phyloP scores from a whole-genome alignment of 805 yeast genomes.

The Blastobotrys terrestris region DNA sequence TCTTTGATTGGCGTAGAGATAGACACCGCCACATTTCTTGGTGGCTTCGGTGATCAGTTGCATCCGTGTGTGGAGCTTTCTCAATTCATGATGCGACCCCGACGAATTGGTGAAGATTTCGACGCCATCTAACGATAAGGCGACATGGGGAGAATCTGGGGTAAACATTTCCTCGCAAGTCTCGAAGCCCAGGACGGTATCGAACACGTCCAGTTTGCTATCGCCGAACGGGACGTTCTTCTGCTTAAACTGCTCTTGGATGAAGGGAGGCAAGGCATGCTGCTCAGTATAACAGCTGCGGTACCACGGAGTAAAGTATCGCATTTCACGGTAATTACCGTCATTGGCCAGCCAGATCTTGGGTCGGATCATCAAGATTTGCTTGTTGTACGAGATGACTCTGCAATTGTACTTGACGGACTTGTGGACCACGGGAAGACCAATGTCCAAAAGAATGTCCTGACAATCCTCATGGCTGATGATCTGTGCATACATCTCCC shows the following conservation, averaged over 20 bases:
- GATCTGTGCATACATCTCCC: constrained; percentile 89
- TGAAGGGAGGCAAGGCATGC: constrained; percentile 62
- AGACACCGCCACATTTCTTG: constrained; percentile 92
- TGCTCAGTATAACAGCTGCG: constrained; percentile 70
- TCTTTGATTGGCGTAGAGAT: constrained; percentile 86
- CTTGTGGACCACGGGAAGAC: constrained; percentile 89
- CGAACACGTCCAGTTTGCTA: constrained; percentile 75
- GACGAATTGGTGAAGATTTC: constrained; percentile 93
- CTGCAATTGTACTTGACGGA: constrained; percentile 90
- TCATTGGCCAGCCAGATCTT: constrained; percentile 92
- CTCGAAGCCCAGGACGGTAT: constrained; percentile 92
- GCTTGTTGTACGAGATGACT: constrained; percentile 69
- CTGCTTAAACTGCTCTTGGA: constrained; percentile 65
- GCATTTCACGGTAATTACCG: constrained; percentile 97
- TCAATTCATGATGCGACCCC: constrained; percentile 95
- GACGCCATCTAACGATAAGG: constrained; percentile 92
- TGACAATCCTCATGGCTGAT: constrained; percentile 58
- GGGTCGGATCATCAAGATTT: constrained; percentile 82
- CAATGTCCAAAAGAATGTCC: constrained; percentile 81
- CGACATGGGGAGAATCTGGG: constrained; percentile 91
- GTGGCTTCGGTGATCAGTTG: constrained; percentile 87
- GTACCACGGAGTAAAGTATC: constrained; percentile 94
- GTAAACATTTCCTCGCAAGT: constrained; percentile 98
- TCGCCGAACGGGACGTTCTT: constrained; percentile 76
- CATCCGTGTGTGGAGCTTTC: constrained; percentile 82